phyloP scores from a whole-genome alignment of 2,329 filamentous ascomycete species.

The Salinomyces thailandicus region DNA sequence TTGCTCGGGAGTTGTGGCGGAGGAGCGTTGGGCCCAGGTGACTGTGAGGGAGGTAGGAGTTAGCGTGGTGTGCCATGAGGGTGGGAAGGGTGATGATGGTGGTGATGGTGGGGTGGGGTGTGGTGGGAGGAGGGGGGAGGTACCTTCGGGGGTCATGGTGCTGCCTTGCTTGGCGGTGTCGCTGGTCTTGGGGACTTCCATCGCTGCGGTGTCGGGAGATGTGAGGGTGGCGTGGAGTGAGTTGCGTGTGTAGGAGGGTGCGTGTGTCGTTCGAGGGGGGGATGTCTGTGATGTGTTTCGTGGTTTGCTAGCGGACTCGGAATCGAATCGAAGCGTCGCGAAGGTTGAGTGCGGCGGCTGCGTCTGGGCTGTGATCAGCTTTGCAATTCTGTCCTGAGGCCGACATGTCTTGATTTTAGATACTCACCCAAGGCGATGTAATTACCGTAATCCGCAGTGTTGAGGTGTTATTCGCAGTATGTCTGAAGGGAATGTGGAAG shows the following conservation, averaged over 20 bases:
- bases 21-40: constrained; percentile 96
- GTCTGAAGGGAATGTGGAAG: too few relatives aligned
- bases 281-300: too few relatives aligned
- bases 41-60: constrained; percentile 44
- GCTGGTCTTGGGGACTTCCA: constrained; percentile 20
- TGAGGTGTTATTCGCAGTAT: too few relatives aligned
- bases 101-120: neutral
- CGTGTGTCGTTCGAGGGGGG: too few relatives aligned
- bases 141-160: constrained; percentile 29
- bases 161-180: constrained; percentile 15
- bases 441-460: too few relatives aligned
- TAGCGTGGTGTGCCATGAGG: neutral
- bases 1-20: constrained; percentile 63
- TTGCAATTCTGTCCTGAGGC: too few relatives aligned
- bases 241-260: neutral
- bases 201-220: neutral
- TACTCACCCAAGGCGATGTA: too few relatives aligned
- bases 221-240: neutral
- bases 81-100: neutral
- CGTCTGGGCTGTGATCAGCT: too few relatives aligned
- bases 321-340: too few relatives aligned
- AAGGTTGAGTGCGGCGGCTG: too few relatives aligned
- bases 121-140: constrained; percentile 3
- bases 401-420: too few relatives aligned
- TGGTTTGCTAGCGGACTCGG: too few relatives aligned